Evolutionary conservation across 2,329 filamentous ascomycete genomes (phyloP).

Genomic region (Sclerotinia borealis): DNA sequence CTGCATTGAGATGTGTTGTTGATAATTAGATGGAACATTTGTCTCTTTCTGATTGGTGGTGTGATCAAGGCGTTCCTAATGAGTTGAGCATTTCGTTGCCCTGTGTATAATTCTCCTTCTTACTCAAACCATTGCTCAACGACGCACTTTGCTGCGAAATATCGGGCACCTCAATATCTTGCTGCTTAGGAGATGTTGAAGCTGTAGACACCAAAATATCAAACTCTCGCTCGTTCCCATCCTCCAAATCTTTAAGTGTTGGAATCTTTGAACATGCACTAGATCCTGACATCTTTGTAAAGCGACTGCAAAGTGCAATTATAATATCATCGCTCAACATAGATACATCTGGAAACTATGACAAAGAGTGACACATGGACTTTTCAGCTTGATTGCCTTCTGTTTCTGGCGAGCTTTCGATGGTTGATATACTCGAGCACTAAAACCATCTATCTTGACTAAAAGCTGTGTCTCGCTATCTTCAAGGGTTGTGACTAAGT

Average conservation of each 20-base stretch:
- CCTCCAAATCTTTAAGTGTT: background rate
- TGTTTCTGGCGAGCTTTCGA: background rate
- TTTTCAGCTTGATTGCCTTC: background rate
- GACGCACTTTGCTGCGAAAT: background rate
- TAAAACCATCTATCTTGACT: background rate
- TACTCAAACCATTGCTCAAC: background rate
- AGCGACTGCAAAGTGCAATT: background rate
- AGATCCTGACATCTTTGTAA: background rate
- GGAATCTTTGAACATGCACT: background rate
- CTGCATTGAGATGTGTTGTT: background rate
- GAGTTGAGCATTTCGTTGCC: background rate
- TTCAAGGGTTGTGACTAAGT: background rate
- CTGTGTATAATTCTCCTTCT: background rate
- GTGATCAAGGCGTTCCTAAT: background rate
- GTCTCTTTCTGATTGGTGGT: background rate
- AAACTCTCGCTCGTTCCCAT: background rate
- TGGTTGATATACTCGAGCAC: background rate
- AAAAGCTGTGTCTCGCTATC: background rate
- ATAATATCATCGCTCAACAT: background rate
- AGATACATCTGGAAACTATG: background rate
- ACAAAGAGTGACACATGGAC: background rate
- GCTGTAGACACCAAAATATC: background rate
- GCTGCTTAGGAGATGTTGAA: background rate
- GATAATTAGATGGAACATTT: background rate
- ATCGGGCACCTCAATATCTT: background rate